A percentile compares a stretch with the other conserved stretches of the same genome.
phyloP scores from a whole-genome alignment of 257 asterid genomes.

The Solanum phureja region DNA sequence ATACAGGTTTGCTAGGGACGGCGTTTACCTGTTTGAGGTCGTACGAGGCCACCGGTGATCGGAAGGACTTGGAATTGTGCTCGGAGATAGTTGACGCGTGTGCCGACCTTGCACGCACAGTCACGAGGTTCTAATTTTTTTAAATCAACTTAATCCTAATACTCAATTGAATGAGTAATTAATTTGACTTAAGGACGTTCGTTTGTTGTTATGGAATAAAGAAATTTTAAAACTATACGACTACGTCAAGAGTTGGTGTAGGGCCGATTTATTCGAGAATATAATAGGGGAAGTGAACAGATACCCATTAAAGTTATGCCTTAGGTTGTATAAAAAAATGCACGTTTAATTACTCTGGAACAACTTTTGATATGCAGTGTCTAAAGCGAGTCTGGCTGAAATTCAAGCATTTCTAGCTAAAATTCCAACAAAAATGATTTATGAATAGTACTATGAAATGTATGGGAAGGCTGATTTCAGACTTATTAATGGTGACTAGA shows the following conservation, averaged over 20 bases:
- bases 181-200: background rate
- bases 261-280: background rate
- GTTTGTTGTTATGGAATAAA: background rate
- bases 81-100: conserved; percentile 51
- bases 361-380: background rate
- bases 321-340: background rate
- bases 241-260: background rate
- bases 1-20: conserved; percentile 65
- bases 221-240: background rate
- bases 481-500: background rate
- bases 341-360: background rate
- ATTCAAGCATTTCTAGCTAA: background rate
- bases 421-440: background rate
- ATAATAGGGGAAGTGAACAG: background rate
- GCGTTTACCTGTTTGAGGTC: conserved; percentile 64
- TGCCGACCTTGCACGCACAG: conserved; percentile 21
- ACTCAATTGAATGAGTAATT: background rate
- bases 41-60: conserved; percentile 53
- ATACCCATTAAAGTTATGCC: background rate
- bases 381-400: background rate
- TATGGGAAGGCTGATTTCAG: background rate
- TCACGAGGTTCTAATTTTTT: conserved; percentile 30
- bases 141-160: background rate
- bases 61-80: conserved; percentile 44
- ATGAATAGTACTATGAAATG: background rate